Base-by-base conservation (phyloP, 805 yeast species). In the Yarrowia porcina region DNA sequence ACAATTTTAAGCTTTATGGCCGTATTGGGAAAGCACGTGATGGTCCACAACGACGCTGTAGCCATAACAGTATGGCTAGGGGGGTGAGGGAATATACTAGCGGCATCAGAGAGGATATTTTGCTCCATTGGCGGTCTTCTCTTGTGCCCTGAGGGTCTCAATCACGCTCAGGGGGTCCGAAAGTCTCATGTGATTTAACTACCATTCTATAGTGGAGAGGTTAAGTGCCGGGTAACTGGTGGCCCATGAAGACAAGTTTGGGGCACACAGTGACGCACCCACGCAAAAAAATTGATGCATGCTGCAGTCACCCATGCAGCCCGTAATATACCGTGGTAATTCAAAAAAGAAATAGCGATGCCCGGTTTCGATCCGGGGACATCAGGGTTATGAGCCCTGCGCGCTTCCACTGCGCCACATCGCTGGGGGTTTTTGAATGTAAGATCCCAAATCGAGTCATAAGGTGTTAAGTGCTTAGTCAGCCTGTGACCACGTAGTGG, bases 331-430 rank as follows among this genome's bases (percentile, higher is more conserved):
- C 17, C 15, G 28, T 4, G n/a, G n/a, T 20, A 49, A 20, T 23
- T 17, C 10, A 33, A 49, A 33, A 33, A 32, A 32, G 17, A 35
- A 21, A 15, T 86, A 87, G 90, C 91, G 88, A 82, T 84, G 88
- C 87, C 81, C 78, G 88, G 92, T 87, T 86, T 87, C 92, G 92
- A 87, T 87, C 92, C 89, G 78, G 82, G 88, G 91, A 85, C 91
- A 83, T 87, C 90, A 86, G 91, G 90, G 92, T 87, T 87, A 87
- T 87, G 92, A 87, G 92, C 92, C 91, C 91, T 84, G 90, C 90
- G 90, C 91, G 91, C 91, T 87, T 86, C 91, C 92, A 64, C 79
- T 75, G 78, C 78, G 78, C 78, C 77, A 74, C 74, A 70, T 68
- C 77, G 77, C 77, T 74, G 33, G 8, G 3, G 9, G 20, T 18